Evolutionary conservation across 129 eudicot genomes (phyloP).

Genomic region (Tanacetum coccineum): DNA sequence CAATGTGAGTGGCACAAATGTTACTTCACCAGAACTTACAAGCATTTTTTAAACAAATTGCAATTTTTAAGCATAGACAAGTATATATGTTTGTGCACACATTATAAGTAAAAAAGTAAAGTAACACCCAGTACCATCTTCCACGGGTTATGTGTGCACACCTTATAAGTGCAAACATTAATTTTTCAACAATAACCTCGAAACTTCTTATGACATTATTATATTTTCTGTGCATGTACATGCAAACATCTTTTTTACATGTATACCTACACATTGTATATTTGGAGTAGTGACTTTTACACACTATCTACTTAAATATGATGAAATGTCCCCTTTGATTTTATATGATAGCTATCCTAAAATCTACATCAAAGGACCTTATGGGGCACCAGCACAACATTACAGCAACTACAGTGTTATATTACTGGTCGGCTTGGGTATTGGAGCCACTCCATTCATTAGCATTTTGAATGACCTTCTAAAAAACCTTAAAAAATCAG

Average conservation of each 20-base stretch:
- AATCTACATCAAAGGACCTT: conserved; percentile 78
- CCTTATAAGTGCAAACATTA: too few relatives aligned
- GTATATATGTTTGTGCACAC: conserved; percentile 1
- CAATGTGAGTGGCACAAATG: conserved; percentile 30
- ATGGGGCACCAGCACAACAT: conserved; percentile 90
- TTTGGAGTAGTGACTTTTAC: too few relatives aligned
- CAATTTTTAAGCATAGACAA: not conserved
- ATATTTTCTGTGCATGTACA: too few relatives aligned
- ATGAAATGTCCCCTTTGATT: conserved; percentile 1
- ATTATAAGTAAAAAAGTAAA: too few relatives aligned
- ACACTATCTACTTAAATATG: not conserved
- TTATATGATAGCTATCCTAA: conserved; percentile 59
- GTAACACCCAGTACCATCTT: too few relatives aligned
- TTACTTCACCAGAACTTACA: too few relatives aligned
- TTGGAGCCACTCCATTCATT: conserved; percentile 95
- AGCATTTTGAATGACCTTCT: conserved; percentile 83
- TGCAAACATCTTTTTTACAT: too few relatives aligned
- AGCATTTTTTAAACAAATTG: not conserved
- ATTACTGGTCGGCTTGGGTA: conserved; percentile 80
- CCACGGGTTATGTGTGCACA: too few relatives aligned
- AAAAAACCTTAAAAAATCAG: conserved; percentile 32
- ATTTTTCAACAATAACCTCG: too few relatives aligned
- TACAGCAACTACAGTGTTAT: conserved; percentile 63
- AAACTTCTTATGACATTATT: too few relatives aligned
- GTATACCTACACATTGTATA: too few relatives aligned